Evolutionary conservation across 768 basidiomycete species (phyloP).

Genomic region (Lactifluus hygrophoroides): DNA sequence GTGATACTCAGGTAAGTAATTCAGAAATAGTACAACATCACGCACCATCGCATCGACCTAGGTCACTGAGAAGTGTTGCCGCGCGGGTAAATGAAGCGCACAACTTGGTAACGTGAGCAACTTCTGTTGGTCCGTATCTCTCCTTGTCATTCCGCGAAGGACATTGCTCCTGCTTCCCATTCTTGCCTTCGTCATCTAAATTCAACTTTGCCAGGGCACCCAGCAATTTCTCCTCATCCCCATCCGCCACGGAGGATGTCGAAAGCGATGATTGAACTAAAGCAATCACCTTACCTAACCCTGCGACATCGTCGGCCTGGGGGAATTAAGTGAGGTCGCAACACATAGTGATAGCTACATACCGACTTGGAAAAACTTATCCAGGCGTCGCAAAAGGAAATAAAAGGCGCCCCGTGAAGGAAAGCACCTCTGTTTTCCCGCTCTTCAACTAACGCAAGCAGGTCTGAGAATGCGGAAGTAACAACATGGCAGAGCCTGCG

Average conservation of each 20-base stretch:
- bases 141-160: neutral
- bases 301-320: slow-evolving; percentile 40
- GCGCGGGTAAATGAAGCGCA: slow-evolving; percentile 18
- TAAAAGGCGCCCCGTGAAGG: slow-evolving; percentile 43
- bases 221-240: slow-evolving; percentile 9
- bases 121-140: neutral
- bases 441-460: slow-evolving; percentile 36
- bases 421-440: slow-evolving; percentile 33
- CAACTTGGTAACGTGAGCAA: slow-evolving; percentile 13
- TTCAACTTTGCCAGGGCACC: slow-evolving; percentile 10
- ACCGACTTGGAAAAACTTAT: slow-evolving; percentile 59
- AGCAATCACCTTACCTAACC: slow-evolving; percentile 7
- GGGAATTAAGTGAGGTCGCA: slow-evolving; percentile 1
- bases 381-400: slow-evolving; percentile 66
- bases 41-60: slow-evolving; percentile 11
- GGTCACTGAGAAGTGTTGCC: slow-evolving; percentile 1
- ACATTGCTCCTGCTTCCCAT: neutral
- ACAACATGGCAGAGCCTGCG: slow-evolving; percentile 25
- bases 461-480: slow-evolving; percentile 34
- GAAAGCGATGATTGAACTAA: slow-evolving; percentile 9
- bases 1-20: neutral
- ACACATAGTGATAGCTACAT: slow-evolving; percentile 15
- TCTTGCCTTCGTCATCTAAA: neutral
- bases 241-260: neutral
- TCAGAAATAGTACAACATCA: neutral